Percentiles rank a stretch among this genome's conserved stretches.
Conservation (phyloP, 2,329 filamentous ascomycete genomes). For the Plenodomus lindquistii region DNA sequence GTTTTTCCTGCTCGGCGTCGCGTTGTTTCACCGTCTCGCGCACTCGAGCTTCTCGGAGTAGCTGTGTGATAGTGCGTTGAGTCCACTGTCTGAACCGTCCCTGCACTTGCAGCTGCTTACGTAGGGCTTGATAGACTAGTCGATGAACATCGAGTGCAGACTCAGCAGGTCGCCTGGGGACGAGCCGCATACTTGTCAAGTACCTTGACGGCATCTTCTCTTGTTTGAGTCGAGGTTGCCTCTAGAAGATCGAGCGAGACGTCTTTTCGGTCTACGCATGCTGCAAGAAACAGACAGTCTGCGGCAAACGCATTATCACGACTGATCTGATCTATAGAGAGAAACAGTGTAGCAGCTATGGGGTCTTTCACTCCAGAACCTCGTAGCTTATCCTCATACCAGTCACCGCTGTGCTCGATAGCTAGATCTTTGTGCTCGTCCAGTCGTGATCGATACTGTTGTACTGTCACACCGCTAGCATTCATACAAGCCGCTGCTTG, state of each 20-base stretch:
- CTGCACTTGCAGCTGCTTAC: too few relatives aligned
- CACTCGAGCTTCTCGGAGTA: too few relatives aligned
- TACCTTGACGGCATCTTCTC: background rate
- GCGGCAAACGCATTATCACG: slow-evolving; percentile 36
- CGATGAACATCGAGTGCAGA: too few relatives aligned
- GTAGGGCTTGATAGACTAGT: too few relatives aligned
- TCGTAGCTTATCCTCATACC: slow-evolving; percentile 29
- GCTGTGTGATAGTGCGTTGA: too few relatives aligned
- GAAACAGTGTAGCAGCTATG: slow-evolving; percentile 46
- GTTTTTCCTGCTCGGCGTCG: too few relatives aligned
- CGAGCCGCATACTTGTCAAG: background rate
- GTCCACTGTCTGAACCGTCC: too few relatives aligned
- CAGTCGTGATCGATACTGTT: slow-evolving; percentile 15
- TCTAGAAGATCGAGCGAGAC: slow-evolving; percentile 21
- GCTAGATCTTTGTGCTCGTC: slow-evolving; percentile 30
- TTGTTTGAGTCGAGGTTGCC: background rate
- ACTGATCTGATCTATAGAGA: slow-evolving; percentile 45
- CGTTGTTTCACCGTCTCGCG: too few relatives aligned
- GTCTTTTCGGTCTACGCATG: slow-evolving; percentile 37
- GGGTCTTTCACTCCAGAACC: slow-evolving; percentile 40
- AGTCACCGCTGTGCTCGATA: slow-evolving; percentile 39
- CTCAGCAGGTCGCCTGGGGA: too few relatives aligned
- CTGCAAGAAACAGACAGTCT: slow-evolving; percentile 46
- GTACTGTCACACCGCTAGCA: slow-evolving; percentile 7
- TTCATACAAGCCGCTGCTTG: slow-evolving; percentile 22